Percentiles rank a stretch among this genome's conserved stretches.
phyloP scores from a whole-genome alignment of 176 grass and related monocot genomes.

The Aegilops speltoides region DNA sequence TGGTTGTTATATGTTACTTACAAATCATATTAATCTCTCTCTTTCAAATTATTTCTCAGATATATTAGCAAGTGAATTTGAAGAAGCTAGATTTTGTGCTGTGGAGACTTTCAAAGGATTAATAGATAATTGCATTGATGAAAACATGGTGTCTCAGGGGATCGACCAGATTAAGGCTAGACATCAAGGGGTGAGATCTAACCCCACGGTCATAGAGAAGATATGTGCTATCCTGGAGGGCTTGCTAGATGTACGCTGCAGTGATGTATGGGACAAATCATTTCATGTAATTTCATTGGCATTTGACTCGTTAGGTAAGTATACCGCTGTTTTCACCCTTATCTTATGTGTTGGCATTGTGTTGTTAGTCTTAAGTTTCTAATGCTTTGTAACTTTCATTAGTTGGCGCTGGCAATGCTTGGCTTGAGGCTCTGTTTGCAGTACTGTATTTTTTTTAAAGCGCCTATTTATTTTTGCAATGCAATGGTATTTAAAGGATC shows the following conservation, averaged over 20 bases:
- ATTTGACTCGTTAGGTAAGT: constrained; percentile 77
- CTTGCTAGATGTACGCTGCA: constrained; percentile 67
- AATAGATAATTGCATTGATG: constrained; percentile 67
- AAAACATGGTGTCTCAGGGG: constrained; percentile 69
- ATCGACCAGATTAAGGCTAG: constrained; percentile 73
- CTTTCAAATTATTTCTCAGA: constrained; percentile 37
- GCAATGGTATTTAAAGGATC: neutral
- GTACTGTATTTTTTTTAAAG: neutral
- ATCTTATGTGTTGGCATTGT: neutral
- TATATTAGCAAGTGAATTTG: constrained; percentile 84
- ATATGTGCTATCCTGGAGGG: constrained; percentile 82
- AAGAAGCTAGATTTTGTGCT: constrained; percentile 86
- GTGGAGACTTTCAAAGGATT: constrained; percentile 70
- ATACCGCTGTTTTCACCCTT: neutral
- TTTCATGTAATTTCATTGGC: constrained; percentile 70
- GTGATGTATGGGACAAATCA: constrained; percentile 84
- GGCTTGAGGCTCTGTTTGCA: neutral
- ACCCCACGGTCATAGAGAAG: constrained; percentile 78
- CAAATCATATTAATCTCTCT: neutral
- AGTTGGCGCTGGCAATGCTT: neutral
- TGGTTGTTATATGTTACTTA: neutral
- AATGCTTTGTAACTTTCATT: neutral
- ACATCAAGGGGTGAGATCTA: constrained; percentile 44
- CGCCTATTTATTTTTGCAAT: neutral
- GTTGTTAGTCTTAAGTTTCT: neutral